Evolutionary conservation across 2,329 filamentous ascomycete species (phyloP), one percentile per base, ranked within the genome.

Genomic region (Fusarium staphyleae): DNA sequence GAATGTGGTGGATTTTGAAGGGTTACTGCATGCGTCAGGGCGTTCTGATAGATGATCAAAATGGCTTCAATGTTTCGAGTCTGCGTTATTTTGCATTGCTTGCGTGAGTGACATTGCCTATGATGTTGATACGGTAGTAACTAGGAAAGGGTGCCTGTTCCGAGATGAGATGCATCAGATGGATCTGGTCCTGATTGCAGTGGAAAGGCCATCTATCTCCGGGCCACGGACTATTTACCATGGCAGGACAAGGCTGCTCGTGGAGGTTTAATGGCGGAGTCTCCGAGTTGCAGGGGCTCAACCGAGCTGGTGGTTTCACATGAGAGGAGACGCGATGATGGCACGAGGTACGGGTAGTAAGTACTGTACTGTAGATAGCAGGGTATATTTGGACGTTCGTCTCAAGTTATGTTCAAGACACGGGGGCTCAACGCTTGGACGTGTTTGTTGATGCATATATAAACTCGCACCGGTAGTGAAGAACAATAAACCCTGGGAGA

Each of bases 31-130:
- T 66, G 64, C 63, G 52, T 49, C 49, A 62, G 61, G 65, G 65
- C 65, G 65, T 67, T 67, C 52, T 63, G 58, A 63, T 66, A 65
- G 65, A 67, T 63, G 62, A 62, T 54, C 44, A 58, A 65, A 62
- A 65, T 50, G 62, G 52, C 33, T 62, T 63, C 34, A 60, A 60
- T 14, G 47, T 30, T 33, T 36, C 53, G 39, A 24, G 43, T 51
- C 14, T 35, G n/a, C 37, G 13, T 47, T 43, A n/a, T n/a, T n/a
- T n/a, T n/a, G n/a, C n/a, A n/a, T n/a, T n/a, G n/a, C n/a, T n/a
- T n/a, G n/a, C n/a, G n/a, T n/a, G n/a, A n/a, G n/a, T n/a, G n/a
- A n/a, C n/a, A n/a, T n/a, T n/a, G n/a, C n/a, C n/a, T n/a, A n/a
- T n/a, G n/a, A n/a, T n/a, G n/a, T n/a, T n/a, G n/a, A n/a, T n/a